phyloP scores from a whole-genome alignment of 768 basidiomycete species.

The Amanita pallidorosea region DNA sequence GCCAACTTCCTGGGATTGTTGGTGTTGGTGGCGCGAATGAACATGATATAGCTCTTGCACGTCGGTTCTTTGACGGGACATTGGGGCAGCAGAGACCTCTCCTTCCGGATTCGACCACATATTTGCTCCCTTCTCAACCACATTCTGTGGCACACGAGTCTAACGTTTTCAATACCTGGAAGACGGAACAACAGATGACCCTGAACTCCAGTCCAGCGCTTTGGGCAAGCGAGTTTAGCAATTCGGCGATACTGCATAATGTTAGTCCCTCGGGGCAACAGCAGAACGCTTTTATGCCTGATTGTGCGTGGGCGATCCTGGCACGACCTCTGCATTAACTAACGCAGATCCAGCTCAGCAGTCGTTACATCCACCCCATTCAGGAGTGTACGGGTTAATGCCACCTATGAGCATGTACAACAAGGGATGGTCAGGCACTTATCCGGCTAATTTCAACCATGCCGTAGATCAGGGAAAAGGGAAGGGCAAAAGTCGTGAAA shows the following conservation, averaged over 20 bases:
- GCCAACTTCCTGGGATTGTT: slow-evolving; percentile 59
- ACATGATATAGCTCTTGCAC: slow-evolving; percentile 64
- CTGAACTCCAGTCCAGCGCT: slow-evolving; percentile 19
- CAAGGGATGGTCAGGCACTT: neutral
- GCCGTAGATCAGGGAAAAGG: slow-evolving; percentile 33
- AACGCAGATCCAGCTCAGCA: slow-evolving; percentile 6
- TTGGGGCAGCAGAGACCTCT: slow-evolving; percentile 13
- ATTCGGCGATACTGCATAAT: neutral
- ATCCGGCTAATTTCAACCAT: neutral
- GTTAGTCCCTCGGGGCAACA: slow-evolving; percentile 19
- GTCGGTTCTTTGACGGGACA: slow-evolving; percentile 63
- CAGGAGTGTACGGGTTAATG: neutral
- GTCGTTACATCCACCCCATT: neutral
- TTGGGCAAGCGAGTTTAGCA: slow-evolving; percentile 52
- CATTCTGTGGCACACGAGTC: slow-evolving; percentile 16
- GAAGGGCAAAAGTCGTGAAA: slow-evolving; percentile 73
- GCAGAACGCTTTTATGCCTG: slow-evolving; percentile 21
- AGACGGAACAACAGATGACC: slow-evolving; percentile 35
- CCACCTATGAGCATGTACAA: neutral
- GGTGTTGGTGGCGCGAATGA: slow-evolving; percentile 36
- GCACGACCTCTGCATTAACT: slow-evolving; percentile 1
- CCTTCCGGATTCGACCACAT: slow-evolving; percentile 7
- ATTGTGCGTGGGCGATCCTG: slow-evolving; percentile 27
- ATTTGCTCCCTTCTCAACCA: slow-evolving; percentile 12
- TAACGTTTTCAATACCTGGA: slow-evolving; percentile 43